Conservation (phyloP, 306 rosid species). For the Senna siamea region DNA sequence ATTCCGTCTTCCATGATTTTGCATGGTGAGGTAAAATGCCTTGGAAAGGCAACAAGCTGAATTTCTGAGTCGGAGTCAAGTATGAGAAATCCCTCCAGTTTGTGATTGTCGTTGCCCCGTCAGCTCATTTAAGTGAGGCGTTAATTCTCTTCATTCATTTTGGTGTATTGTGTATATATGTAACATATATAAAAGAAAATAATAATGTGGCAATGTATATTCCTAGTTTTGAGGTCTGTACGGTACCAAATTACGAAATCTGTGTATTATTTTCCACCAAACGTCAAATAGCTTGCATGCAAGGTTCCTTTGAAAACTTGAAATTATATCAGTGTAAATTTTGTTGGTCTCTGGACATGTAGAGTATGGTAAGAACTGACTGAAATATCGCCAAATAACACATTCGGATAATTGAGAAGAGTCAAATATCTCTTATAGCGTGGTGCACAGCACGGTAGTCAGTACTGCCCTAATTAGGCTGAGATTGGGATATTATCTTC, state of each 20-base stretch:
- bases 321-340: background rate
- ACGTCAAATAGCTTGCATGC: background rate
- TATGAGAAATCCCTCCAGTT: background rate
- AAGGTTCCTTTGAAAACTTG: background rate
- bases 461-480: too few species aligned
- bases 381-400: background rate
- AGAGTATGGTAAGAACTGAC: background rate
- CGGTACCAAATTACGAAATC: slow-evolving; percentile 9
- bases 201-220: slow-evolving; percentile 38
- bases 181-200: slow-evolving; percentile 11
- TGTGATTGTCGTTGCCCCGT: background rate
- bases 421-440: too few species aligned
- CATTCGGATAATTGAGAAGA: too few species aligned
- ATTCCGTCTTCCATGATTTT: slow-evolving; percentile 14
- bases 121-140: background rate
- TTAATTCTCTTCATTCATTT: slow-evolving; percentile 1
- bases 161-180: slow-evolving; percentile 16
- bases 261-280: slow-evolving; percentile 15
- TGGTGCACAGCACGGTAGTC: too few species aligned
- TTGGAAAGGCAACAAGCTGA: slow-evolving; percentile 5
- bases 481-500: too few species aligned
- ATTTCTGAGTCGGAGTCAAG: slow-evolving; percentile 10
- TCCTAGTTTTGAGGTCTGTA: slow-evolving; percentile 39
- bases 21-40: slow-evolving; percentile 4
- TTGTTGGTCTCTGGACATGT: slow-evolving; percentile 6